Conservation (phyloP, 495 filamentous ascomycete genomes). For the Penicillium goetzii region DNA sequence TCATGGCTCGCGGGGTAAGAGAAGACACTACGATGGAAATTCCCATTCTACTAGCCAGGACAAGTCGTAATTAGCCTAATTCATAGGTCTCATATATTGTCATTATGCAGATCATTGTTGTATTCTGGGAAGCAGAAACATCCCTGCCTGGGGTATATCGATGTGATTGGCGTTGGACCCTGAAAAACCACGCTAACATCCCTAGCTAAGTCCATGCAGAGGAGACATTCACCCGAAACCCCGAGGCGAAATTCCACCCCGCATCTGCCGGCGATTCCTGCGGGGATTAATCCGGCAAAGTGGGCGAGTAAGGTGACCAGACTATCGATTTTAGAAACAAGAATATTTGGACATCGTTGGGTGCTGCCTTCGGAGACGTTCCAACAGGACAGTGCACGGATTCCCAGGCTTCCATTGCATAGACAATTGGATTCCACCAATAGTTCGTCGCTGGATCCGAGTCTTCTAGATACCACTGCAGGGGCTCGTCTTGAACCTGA, state of each 20-base stretch:
- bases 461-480: neutral
- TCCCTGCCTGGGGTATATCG: neutral
- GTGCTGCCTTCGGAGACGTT: neutral
- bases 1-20: neutral
- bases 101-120: neutral
- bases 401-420: neutral
- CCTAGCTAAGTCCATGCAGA: neutral
- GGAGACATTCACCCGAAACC: neutral
- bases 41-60: neutral
- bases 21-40: neutral
- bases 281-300: neutral
- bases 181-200: neutral
- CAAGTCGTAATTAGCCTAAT: slow-evolving; percentile 2
- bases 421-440: neutral
- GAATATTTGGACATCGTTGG: neutral
- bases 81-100: neutral
- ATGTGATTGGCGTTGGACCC: neutral
- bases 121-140: neutral
- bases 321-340: neutral
- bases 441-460: neutral
- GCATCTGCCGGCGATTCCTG: neutral
- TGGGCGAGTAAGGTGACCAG: neutral
- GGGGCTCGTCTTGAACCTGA: neutral
- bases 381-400: neutral
- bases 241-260: neutral